Evolutionary conservation across 352 stramenopile genomes (phyloP).

Genomic region (Phytophthora syringae): DNA sequence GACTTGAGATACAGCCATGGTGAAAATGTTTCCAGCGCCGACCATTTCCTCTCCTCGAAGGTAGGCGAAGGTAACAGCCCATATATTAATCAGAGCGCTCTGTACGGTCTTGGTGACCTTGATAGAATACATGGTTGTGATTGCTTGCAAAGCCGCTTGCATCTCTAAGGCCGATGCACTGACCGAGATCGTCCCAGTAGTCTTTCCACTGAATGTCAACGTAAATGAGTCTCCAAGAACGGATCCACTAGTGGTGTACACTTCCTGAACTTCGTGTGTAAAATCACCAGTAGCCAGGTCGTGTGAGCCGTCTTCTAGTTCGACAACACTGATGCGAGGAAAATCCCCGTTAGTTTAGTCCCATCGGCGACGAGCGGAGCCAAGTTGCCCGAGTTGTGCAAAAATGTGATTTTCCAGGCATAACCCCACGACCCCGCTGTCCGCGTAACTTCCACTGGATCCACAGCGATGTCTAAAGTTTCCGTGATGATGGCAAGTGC

Average conservation of each 20-base stretch:
- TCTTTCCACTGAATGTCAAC: constrained; percentile 91
- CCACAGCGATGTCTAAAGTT: constrained; percentile 69
- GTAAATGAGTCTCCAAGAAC: constrained; percentile 82
- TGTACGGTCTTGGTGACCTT: constrained; percentile 64
- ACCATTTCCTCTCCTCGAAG: constrained; percentile 91
- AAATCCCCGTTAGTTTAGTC: constrained; percentile 90
- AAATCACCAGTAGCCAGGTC: constrained; percentile 91
- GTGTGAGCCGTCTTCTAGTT: constrained; percentile 44
- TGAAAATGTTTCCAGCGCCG: constrained; percentile 91
- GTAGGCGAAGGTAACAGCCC: constrained; percentile 95
- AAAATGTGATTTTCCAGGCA: constrained; percentile 93
- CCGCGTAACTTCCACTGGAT: constrained; percentile 82
- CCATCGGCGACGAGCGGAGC: constrained; percentile 86
- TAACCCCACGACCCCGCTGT: constrained; percentile 81
- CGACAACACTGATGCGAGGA: constrained; percentile 78
- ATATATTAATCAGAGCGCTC: constrained; percentile 74
- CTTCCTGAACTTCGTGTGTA: constrained; percentile 83
- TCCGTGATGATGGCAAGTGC: constrained; percentile 84
- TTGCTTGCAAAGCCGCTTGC: constrained; percentile 75
- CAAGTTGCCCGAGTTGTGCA: constrained; percentile 88
- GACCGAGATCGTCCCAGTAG: constrained; percentile 74
- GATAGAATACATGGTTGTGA: constrained; percentile 87
- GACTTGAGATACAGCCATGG: constrained; percentile 69
- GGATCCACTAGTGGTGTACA: constrained; percentile 22
- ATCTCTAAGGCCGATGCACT: constrained; percentile 86